Evolutionary conservation across 495 filamentous ascomycete genomes (phyloP), one percentile per base, ranked within the genome.

Genomic region (Friedmanniomyces simplex): DNA sequence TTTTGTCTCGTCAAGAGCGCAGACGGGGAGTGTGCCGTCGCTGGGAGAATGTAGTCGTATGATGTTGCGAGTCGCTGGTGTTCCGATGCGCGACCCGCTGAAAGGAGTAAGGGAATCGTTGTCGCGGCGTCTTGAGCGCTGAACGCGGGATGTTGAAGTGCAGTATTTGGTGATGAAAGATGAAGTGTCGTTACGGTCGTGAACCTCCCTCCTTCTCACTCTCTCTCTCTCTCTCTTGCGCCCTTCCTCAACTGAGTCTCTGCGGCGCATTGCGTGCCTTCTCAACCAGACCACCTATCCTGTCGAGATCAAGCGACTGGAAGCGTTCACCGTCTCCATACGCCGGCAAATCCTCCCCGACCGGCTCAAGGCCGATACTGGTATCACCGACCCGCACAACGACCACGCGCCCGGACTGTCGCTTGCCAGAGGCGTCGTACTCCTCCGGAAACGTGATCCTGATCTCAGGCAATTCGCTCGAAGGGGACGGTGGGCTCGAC

Each of bases 401-500:
- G n/a, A 98, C 86, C 25, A 96, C 86, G 11, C 89, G 80, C 26
- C 90, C 91, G 49, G 85, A 90, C 74, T 85, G 87, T 58, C 80
- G 79, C 69, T 86, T 86, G 54, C 94, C 94, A 37, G 73, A 67
- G 45, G 83, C 81, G 62, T 96, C 91, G 52, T 86, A 81, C 77
- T 97, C 91, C 62, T 98, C 93, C 14, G 93, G 93, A 74, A 98
- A 96, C 0, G 93, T 98, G 67, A 98, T 95, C 69, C 91, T 88
- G 66, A 98, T 98, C 72, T 96, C 89, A 12, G 93, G 93, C 13
- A 97, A 81, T 55, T 77, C 88, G 55, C 87, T 90, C 46, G 83
- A 71, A 26, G 90, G 88, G 41, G 84, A 71, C 25, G 90, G 87
- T 16, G 88, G 87, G 42, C 79, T 83, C 46, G 78, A 77, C 22